Conservation (phyloP, 306 rosid species). For the Pterocarpus santalinus region DNA sequence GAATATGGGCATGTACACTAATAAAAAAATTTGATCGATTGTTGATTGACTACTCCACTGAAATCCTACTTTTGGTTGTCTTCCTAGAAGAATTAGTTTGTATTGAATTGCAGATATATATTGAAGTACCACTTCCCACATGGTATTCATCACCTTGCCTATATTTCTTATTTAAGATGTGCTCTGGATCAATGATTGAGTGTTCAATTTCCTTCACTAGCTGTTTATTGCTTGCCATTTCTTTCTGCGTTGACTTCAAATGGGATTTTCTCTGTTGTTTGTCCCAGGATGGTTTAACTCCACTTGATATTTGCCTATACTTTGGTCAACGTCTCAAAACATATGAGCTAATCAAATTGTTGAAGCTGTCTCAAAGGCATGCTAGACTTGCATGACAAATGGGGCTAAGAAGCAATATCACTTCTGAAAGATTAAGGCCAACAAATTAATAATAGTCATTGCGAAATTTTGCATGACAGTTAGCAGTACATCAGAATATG, state of each 20-base stretch:
- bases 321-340: too few species aligned
- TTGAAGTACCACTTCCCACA: neutral
- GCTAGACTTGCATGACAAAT: neutral
- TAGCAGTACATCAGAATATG: neutral
- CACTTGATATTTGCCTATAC: too few species aligned
- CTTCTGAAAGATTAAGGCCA: conserved; percentile 8
- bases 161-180: neutral
- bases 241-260: neutral
- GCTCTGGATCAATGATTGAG: neutral
- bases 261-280: conserved; percentile 29
- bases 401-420: conserved; percentile 13
- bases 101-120: neutral
- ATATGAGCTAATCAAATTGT: too few species aligned
- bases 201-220: neutral
- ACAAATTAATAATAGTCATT: conserved; percentile 27
- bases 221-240: neutral
- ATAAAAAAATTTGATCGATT: neutral
- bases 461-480: conserved; percentile 29
- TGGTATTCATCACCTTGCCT: neutral
- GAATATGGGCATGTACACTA: neutral
- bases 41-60: neutral
- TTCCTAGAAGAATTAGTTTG: conserved; percentile 20
- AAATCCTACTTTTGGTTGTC: conserved; percentile 1
- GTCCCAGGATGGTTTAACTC: conserved; percentile 71
- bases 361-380: neutral